phyloP scores from a whole-genome alignment of 2,329 filamentous ascomycete species.

The Colletotrichum abscissum region DNA sequence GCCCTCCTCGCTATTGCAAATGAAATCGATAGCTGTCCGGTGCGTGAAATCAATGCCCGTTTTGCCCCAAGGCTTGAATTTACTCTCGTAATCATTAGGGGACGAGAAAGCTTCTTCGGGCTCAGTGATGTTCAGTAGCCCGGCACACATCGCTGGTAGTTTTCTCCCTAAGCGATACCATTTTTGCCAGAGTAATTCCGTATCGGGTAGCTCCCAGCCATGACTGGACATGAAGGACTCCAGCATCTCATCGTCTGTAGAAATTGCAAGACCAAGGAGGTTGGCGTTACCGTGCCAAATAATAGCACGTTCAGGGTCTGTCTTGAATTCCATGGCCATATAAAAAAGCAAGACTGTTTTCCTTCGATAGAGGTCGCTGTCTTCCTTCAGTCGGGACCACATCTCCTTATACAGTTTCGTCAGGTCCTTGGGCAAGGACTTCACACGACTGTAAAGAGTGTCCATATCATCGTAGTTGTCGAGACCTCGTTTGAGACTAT shows the following conservation, averaged over 20 bases:
- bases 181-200: neutral
- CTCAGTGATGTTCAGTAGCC: neutral
- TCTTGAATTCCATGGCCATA: neutral
- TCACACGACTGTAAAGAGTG: neutral
- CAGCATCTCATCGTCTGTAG: neutral
- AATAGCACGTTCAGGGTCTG: no score
- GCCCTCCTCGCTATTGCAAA: neutral
- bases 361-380: neutral
- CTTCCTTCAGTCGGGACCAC: neutral
- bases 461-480: neutral
- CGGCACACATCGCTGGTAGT: neutral
- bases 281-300: no score
- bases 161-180: neutral
- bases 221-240: neutral
- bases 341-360: neutral
- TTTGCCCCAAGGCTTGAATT: neutral
- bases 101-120: neutral
- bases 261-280: neutral
- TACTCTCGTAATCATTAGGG: neutral
- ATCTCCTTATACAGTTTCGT: neutral
- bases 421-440: neutral
- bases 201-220: neutral
- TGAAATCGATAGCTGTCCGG: neutral
- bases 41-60: neutral
- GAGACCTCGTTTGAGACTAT: neutral